Evolutionary conservation across 2,329 filamentous ascomycete species (phyloP), one percentile per base, ranked within the genome.

Genomic region (Diaporthe nobilis): DNA sequence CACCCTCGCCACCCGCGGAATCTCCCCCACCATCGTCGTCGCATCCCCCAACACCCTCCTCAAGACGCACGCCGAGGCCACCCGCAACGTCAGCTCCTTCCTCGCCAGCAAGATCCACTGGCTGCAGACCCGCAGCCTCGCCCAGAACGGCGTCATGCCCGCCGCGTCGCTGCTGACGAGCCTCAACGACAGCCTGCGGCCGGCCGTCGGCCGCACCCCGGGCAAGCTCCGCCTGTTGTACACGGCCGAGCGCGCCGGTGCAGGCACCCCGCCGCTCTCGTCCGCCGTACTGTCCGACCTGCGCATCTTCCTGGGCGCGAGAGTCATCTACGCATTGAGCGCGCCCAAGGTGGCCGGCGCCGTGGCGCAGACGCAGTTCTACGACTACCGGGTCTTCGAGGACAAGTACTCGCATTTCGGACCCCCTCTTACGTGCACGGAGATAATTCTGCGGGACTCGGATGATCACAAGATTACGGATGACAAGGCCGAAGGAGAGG

Each of bases 341-440:
- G 92, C 94, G 0, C 88, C 95, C 34, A 91, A 91, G 77, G 94
- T 98, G n/a, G 96, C 96, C 2, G 97, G 97, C 51, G 93, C 96
- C 0, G 91, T 98, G n/a, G 88, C 93, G 1, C 96, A 98, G 85
- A 98, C 94, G 10, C 92, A 94, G 77, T 89, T 96, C 53, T 97
- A 94, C 81, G 96, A 98, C 82, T 98, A 98, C 83, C 88, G 96
- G 78, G 88, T 89, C 77, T 85, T 84, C 51, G 84, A 83, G 55
- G 82, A 84, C 58, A 82, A 82, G 76, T 85, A 83, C 73, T 87
- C 88, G 15, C 95, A 98, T 83, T 98, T 98, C 81, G 97, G 97
- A 4, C 88, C 93, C 13, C 96, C 96, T 3, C 82, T 97, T 55
- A 94, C 93, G 78, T 93, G 92, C 79, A 90, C 96, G 1, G 96